A percentile compares a stretch with the other conserved stretches of the same genome.
These are phyloP conservation scores for Psilocybe tampanensis DNA, from an alignment of 768 basidiomycete species.

Conservation along the genomic window DNA sequence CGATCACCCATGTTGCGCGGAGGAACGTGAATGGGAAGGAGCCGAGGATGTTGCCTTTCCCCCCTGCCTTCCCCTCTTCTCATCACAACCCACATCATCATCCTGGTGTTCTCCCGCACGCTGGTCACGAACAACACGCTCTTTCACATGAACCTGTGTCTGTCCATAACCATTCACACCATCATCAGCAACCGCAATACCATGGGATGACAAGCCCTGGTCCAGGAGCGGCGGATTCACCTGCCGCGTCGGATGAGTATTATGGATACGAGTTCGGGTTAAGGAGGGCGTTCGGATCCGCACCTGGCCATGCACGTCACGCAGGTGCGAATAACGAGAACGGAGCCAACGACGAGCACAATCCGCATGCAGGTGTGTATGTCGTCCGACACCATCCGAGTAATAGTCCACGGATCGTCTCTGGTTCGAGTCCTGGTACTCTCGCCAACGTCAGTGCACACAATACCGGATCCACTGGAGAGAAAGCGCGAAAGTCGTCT, in stretches of 20 bases:
- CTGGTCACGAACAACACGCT: background rate
- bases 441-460: background rate
- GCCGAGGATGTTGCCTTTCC: slow-evolving; percentile 27
- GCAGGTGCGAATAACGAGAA: background rate
- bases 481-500: background rate
- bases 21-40: slow-evolving; percentile 23
- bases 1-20: slow-evolving; percentile 18
- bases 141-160: background rate
- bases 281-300: background rate
- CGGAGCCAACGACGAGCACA: background rate
- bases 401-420: background rate
- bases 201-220: background rate
- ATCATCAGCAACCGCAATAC: background rate
- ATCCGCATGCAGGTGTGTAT: background rate
- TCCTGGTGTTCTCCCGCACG: background rate
- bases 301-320: background rate
- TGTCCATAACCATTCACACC: background rate
- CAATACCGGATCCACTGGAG: background rate
- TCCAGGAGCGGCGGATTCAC: background rate
- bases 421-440: background rate
- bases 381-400: background rate
- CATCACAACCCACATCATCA: no score
- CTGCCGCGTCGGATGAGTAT: background rate
- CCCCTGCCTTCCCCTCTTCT: slow-evolving; percentile 9
- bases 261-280: background rate